These are phyloP conservation scores for Magnaporthiopsis rhizophila DNA, from an alignment of 2,329 filamentous ascomycete genomes.

Conservation along the genomic window DNA sequence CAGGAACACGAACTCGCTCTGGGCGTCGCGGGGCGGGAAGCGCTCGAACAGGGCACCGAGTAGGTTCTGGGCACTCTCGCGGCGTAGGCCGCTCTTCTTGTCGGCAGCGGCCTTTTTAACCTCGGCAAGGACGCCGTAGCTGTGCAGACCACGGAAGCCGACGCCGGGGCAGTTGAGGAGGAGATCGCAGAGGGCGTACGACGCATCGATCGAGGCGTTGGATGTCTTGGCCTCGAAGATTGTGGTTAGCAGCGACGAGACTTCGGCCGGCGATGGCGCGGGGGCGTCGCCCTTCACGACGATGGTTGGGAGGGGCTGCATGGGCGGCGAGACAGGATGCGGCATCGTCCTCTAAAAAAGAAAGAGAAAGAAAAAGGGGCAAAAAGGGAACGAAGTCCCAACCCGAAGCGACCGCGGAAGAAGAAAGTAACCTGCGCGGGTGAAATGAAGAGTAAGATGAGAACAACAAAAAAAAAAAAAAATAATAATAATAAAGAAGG, in stretches of 20 bases:
- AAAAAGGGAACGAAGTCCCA: conserved; percentile 2
- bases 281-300: conserved; percentile 23
- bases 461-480: background rate
- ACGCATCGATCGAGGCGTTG: conserved; percentile 57
- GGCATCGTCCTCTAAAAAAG: conserved; percentile 14
- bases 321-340: conserved; percentile 14
- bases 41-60: conserved; percentile 90
- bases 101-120: conserved; percentile 70
- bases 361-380: conserved; percentile 4
- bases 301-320: conserved; percentile 16
- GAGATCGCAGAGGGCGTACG: conserved; percentile 53
- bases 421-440: background rate
- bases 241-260: conserved; percentile 55
- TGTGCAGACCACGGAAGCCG: conserved; percentile 42
- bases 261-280: conserved; percentile 57
- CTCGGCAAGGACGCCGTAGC: conserved; percentile 47
- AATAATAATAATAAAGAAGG: background rate
- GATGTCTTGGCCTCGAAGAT: conserved; percentile 65
- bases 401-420: background rate
- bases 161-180: conserved; percentile 40
- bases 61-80: conserved; percentile 92
- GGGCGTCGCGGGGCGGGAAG: conserved; percentile 67
- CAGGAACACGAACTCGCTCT: conserved; percentile 75
- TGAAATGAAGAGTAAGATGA: background rate
- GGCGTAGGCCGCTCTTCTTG: conserved; percentile 81